A percentile compares a stretch with the other conserved stretches of the same genome.
phyloP scores from a whole-genome alignment of 257 asterid genomes.

The Nicotiana paniculata region DNA sequence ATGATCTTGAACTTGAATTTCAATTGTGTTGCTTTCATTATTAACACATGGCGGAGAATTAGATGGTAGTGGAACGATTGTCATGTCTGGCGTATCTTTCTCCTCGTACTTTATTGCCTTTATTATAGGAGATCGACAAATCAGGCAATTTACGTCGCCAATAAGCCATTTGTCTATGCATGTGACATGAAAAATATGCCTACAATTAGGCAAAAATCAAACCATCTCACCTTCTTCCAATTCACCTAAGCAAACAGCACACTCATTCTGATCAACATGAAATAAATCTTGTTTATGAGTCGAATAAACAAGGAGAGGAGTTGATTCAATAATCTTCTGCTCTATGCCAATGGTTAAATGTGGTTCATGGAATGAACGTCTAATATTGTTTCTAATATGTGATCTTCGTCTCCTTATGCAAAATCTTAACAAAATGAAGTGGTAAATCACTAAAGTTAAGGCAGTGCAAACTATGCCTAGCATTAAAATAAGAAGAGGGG shows the following conservation, averaged over 20 bases:
- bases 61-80: not conserved
- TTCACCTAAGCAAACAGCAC: conserved; percentile 60
- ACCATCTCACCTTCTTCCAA: conserved; percentile 44
- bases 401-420: conserved; percentile 25
- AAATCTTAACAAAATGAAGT: conserved; percentile 33
- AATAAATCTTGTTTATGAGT: conserved; percentile 6
- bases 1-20: not conserved
- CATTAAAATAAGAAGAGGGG: conserved; percentile 37
- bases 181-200: conserved; percentile 52
- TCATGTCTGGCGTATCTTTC: not conserved
- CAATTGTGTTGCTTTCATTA: not conserved
- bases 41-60: not conserved
- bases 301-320: conserved; percentile 40
- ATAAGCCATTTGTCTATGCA: conserved; percentile 66
- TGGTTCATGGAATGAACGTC: not conserved
- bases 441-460: conserved; percentile 34
- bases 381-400: not conserved
- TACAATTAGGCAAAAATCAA: conserved; percentile 53
- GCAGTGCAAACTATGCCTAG: conserved; percentile 32
- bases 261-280: conserved; percentile 34
- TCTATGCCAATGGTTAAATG: conserved; percentile 33
- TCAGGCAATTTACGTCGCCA: conserved; percentile 48
- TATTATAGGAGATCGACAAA: conserved; percentile 41
- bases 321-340: conserved; percentile 24
- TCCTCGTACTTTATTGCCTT: not conserved